Conservation (phyloP, 2,329 filamentous ascomycete species). For the Monilinia polystroma region DNA sequence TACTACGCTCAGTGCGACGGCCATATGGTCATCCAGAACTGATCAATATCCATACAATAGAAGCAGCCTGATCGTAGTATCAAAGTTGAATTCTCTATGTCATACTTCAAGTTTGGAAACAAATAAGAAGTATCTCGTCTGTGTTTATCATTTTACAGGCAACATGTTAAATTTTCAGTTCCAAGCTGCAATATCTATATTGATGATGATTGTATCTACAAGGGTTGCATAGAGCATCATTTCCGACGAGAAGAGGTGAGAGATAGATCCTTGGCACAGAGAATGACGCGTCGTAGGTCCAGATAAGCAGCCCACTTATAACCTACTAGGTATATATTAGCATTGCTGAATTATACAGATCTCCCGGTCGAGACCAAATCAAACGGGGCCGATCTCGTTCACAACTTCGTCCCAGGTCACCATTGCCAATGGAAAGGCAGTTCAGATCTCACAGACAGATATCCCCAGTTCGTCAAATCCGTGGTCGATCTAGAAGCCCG, state of each 20-base stretch:
- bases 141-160: not conserved
- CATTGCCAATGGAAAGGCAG: conserved; percentile 7
- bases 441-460: conserved; percentile 4
- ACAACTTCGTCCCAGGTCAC: conserved; percentile 22
- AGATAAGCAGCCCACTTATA: not conserved
- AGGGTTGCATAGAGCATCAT: conserved; percentile 27
- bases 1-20: too few relatives aligned
- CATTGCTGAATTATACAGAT: conserved; percentile 5
- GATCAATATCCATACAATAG: not conserved
- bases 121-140: not conserved
- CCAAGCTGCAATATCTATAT: conserved; percentile 32
- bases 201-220: conserved; percentile 32
- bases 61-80: too few relatives aligned
- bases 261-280: conserved; percentile 26
- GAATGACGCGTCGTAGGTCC: conserved; percentile 23
- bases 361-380: conserved; percentile 11
- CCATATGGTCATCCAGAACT: not conserved
- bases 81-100: not conserved
- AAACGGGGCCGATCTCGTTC: conserved; percentile 12
- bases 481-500: conserved; percentile 13
- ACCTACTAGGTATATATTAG: not conserved
- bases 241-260: conserved; percentile 24
- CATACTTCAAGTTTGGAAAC: not conserved
- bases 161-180: conserved; percentile 24
- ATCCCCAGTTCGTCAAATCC: conserved; percentile 10